phyloP scores from a whole-genome alignment of 2,329 filamentous ascomycete genomes.

The Cadophora malorum region DNA sequence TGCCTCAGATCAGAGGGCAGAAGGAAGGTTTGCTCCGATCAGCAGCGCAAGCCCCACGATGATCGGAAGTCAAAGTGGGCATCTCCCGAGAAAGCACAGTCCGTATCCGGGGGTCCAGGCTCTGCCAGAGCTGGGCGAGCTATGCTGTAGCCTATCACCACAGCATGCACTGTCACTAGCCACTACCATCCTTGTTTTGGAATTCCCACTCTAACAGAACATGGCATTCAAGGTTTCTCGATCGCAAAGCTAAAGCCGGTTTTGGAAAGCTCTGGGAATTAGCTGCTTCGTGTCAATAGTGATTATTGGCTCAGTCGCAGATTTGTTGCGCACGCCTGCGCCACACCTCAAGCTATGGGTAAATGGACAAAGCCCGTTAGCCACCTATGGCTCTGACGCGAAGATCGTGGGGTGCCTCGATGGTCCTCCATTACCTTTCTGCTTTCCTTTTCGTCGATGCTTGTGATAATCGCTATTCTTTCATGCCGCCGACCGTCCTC shows the following conservation, averaged over 20 bases:
- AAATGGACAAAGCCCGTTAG: conserved; percentile 7
- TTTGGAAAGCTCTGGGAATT: conserved; percentile 8
- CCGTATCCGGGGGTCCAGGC: conserved; percentile 6
- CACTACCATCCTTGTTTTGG: conserved; percentile 11
- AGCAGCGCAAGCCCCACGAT: conserved; percentile 3
- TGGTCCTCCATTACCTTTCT: conserved; percentile 7
- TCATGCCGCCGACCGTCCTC: neutral
- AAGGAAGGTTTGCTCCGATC: conserved; percentile 10
- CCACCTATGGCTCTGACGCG: conserved; percentile 12
- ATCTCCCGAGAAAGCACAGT: conserved; percentile 6
- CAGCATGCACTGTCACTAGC: neutral
- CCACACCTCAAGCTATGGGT: conserved; percentile 10
- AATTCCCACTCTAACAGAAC: conserved; percentile 12
- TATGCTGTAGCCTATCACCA: neutral
- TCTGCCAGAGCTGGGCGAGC: conserved; percentile 2
- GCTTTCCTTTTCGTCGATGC: neutral
- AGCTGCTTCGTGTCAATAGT: neutral
- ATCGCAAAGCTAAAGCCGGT: conserved; percentile 17
- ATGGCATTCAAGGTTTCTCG: conserved; percentile 8
- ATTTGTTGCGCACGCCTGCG: conserved; percentile 6
- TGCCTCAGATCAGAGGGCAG: neutral
- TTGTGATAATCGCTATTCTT: neutral
- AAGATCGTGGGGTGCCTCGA: conserved; percentile 8
- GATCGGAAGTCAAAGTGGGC: conserved; percentile 3
- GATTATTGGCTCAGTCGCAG: neutral